Conservation (phyloP, 2,329 filamentous ascomycete species). For the Thermoascus crustaceus region DNA sequence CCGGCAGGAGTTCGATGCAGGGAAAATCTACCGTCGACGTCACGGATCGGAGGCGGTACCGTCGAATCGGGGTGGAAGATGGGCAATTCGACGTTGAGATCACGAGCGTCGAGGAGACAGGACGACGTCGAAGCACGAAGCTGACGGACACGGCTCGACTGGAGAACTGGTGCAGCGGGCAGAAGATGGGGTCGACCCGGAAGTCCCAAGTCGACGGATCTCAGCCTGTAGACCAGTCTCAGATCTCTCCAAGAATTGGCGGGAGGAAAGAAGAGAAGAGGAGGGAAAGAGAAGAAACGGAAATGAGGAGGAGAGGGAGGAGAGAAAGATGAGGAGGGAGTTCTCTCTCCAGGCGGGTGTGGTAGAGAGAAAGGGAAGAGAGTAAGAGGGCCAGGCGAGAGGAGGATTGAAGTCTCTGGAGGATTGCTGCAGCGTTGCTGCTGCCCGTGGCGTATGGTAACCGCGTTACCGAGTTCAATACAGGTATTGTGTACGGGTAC, state of each 20-base stretch:
- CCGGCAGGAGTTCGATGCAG: constrained; percentile 28
- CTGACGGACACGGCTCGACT: constrained; percentile 33
- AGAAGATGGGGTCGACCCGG: constrained; percentile 20
- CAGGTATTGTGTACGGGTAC: constrained; percentile 7
- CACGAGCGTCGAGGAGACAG: constrained; percentile 32
- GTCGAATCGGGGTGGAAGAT: constrained; percentile 25
- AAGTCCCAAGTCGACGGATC: constrained; percentile 17
- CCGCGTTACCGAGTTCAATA: constrained; percentile 13
- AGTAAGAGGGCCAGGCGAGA: constrained; percentile 18
- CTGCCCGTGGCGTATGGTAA: constrained; percentile 16
- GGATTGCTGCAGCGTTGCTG: constrained; percentile 15
- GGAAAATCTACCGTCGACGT: constrained; percentile 7
- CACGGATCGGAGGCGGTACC: constrained; percentile 16
- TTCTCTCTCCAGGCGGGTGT: constrained; percentile 38
- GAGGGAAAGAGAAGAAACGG: constrained; percentile 14
- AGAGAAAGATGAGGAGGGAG: constrained; percentile 30
- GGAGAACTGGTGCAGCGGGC: constrained; percentile 26
- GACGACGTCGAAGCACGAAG: constrained; percentile 26
- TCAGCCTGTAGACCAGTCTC: constrained; percentile 28
- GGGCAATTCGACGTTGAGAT: constrained; percentile 26
- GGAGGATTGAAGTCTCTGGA: constrained; percentile 17
- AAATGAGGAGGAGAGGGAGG: constrained; percentile 16
- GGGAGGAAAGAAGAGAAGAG: constrained; percentile 15
- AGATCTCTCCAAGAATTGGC: constrained; percentile 33
- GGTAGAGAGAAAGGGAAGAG: constrained; percentile 27